These are phyloP conservation scores for Pythium guiyangense DNA, from an alignment of 352 stramenopile genomes.

Conservation along the genomic window DNA sequence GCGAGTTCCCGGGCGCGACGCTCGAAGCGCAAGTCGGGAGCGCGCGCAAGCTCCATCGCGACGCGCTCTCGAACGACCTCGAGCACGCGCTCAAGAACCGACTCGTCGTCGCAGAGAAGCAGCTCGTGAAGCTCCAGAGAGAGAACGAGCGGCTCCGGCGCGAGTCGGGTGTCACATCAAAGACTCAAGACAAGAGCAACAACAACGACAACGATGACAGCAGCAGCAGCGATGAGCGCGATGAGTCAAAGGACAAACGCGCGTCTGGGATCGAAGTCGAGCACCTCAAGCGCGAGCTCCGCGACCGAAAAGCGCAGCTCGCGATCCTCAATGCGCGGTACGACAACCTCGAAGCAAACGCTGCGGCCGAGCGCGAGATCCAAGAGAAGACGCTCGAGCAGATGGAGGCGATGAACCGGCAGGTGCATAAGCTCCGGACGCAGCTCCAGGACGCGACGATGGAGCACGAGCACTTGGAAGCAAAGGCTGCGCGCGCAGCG, in stretches of 20 bases:
- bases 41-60: conserved; percentile 45
- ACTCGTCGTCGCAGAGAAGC: conserved; percentile 63
- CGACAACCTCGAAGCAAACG: conserved; percentile 85
- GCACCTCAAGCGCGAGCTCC: conserved; percentile 70
- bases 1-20: conserved; percentile 20
- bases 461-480: conserved; percentile 78
- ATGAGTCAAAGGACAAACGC: background rate
- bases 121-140: conserved; percentile 56
- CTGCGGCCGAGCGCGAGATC: conserved; percentile 79
- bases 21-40: conserved; percentile 39
- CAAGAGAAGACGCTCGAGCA: conserved; percentile 85
- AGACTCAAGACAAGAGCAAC: conserved; percentile 30
- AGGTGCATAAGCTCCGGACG: conserved; percentile 85
- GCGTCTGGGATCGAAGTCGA: conserved; percentile 30
- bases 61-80: conserved; percentile 49
- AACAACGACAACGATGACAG: conserved; percentile 10
- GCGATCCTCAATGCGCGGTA: conserved; percentile 86
- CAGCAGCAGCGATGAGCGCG: conserved; percentile 18
- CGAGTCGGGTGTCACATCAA: background rate
- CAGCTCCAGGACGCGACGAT: conserved; percentile 74
- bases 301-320: conserved; percentile 78
- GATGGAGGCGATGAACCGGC: conserved; percentile 90
- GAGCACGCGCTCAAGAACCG: conserved; percentile 68
- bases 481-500: conserved; percentile 43
- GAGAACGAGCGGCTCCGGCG: conserved; percentile 62